Percentiles rank a stretch among this genome's conserved stretches.
Conservation (phyloP, 495 filamentous ascomycete species). For the Clavariopsis aquatica region DNA sequence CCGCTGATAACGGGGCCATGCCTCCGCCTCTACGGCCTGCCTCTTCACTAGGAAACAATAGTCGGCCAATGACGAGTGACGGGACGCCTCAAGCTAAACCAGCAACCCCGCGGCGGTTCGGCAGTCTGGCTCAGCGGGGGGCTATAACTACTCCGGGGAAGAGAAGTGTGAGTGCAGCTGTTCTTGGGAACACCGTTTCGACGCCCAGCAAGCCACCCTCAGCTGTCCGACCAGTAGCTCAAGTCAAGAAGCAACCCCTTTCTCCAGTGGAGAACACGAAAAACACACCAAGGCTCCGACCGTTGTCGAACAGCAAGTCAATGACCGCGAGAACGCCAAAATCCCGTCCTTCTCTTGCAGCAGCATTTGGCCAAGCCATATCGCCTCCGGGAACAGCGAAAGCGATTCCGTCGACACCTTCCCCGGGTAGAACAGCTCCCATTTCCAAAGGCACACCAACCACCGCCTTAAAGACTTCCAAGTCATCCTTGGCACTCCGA, state of each 20-base stretch:
- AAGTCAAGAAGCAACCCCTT: constrained; percentile 23
- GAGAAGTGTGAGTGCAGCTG: constrained; percentile 41
- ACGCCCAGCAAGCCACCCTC: constrained; percentile 27
- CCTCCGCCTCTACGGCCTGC: constrained; percentile 57
- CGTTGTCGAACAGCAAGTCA: constrained; percentile 52
- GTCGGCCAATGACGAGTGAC: constrained; percentile 54
- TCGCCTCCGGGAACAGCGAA: constrained; percentile 24
- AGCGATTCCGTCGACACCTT: constrained; percentile 29
- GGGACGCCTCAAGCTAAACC: constrained; percentile 48
- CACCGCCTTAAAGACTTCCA: constrained; percentile 51
- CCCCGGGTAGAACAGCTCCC: constrained; percentile 1
- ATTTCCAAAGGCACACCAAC: constrained; percentile 17
- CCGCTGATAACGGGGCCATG: constrained; percentile 54
- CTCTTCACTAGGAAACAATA: constrained; percentile 54
- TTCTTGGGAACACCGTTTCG: constrained; percentile 2
- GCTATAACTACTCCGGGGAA: constrained; percentile 36
- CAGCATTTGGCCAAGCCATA: constrained; percentile 48
- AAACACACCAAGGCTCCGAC: constrained; percentile 37
- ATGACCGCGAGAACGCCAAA: constrained; percentile 53
- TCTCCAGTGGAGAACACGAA: constrained; percentile 47
- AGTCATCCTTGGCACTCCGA: constrained; percentile 77
- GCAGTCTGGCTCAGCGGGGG: constrained; percentile 17
- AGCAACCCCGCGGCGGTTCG: constrained; percentile 19
- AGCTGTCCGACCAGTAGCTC: background rate
- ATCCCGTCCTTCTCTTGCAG: constrained; percentile 57